Evolutionary conservation across 495 filamentous ascomycete genomes (phyloP).

Genomic region (Amniculicola lignicola): DNA sequence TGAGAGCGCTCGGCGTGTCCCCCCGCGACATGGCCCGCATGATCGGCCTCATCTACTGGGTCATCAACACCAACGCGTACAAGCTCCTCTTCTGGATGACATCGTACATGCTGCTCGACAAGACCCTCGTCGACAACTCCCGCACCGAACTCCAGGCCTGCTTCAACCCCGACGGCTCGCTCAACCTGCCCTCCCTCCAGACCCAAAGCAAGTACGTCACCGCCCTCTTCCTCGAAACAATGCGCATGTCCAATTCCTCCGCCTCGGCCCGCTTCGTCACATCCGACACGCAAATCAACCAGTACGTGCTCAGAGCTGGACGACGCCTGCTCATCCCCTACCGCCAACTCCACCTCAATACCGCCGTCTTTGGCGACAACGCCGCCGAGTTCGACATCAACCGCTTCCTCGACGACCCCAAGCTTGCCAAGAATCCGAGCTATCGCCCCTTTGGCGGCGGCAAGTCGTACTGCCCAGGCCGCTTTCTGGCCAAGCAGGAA

Average conservation of each 20-base stretch:
- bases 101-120: slow-evolving; percentile 23
- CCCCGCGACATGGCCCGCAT: not conserved
- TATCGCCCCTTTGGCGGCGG: slow-evolving; percentile 22
- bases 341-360: slow-evolving; percentile 4
- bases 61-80: slow-evolving; percentile 37
- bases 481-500: slow-evolving; percentile 2
- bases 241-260: slow-evolving; percentile 2
- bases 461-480: not conserved
- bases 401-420: slow-evolving; percentile 10
- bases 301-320: slow-evolving; percentile 3
- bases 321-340: slow-evolving; percentile 17
- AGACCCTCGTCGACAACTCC: slow-evolving; percentile 4
- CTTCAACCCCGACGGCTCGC: not conserved
- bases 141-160: slow-evolving; percentile 18
- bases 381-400: slow-evolving; percentile 4
- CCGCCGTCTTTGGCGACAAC: slow-evolving; percentile 5
- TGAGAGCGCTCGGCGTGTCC: not conserved
- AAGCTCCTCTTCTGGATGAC: slow-evolving; percentile 40
- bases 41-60: not conserved
- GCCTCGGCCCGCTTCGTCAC: not conserved
- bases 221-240: slow-evolving; percentile 1
- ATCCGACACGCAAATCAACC: not conserved
- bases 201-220: slow-evolving; percentile 17
- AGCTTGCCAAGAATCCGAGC: not conserved
- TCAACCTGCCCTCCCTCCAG: slow-evolving; percentile 14